Percentiles rank a stretch among this genome's conserved stretches.
Conservation (phyloP, 495 filamentous ascomycete species). For the Hypoxylon lienhwacheense region DNA sequence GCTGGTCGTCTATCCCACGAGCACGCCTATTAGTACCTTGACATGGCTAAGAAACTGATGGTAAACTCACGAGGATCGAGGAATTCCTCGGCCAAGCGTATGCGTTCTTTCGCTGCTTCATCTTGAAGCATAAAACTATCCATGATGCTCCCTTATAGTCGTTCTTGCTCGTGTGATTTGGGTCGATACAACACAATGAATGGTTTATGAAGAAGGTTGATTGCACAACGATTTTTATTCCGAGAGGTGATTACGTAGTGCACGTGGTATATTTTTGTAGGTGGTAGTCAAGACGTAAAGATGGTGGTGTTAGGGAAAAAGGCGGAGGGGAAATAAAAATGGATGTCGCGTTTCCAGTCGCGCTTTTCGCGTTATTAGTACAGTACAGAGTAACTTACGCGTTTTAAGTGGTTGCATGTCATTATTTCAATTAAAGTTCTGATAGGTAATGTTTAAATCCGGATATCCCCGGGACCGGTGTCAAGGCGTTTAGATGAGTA, state of each 20-base stretch:
- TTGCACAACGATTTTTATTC: too few relatives aligned
- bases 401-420: constrained; percentile 29
- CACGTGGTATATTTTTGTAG: constrained; percentile 9
- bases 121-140: constrained; percentile 73
- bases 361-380: constrained; percentile 34
- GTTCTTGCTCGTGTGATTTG: neutral
- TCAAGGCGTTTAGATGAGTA: too few relatives aligned
- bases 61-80: constrained; percentile 74
- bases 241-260: too few relatives aligned
- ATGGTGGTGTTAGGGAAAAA: constrained; percentile 7
- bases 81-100: constrained; percentile 80
- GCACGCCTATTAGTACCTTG: constrained; percentile 9
- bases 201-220: too few relatives aligned
- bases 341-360: constrained; percentile 31
- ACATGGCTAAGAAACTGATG: neutral
- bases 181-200: neutral
- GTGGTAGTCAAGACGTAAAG: neutral
- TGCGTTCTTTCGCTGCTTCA: constrained; percentile 76
- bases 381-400: too few relatives aligned
- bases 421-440: constrained; percentile 25
- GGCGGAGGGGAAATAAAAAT: constrained; percentile 27
- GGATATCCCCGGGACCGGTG: constrained; percentile 28
- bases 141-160: constrained; percentile 57
- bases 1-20: constrained; percentile 52
- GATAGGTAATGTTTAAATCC: constrained; percentile 17